phyloP scores from a whole-genome alignment of 352 stramenopile genomes.

The Phytopythium cucurbitacearum region DNA sequence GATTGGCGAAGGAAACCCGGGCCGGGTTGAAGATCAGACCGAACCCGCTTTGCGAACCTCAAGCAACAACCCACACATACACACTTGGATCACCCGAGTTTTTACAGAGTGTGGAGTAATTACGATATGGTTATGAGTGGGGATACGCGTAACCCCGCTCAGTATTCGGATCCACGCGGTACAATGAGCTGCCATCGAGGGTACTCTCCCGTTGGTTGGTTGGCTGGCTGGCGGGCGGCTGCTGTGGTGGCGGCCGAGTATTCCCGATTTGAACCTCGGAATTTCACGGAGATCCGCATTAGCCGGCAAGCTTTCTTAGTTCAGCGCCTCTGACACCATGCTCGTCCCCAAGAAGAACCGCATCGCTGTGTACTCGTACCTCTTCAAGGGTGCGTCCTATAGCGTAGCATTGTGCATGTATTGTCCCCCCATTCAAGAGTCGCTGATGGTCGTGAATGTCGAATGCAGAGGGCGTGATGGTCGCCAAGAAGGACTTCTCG shows the following conservation, averaged over 20 bases:
- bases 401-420: not conserved
- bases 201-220: constrained; percentile 9
- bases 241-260: constrained; percentile 9
- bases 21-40: no score
- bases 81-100: no score
- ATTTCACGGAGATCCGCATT: constrained; percentile 85
- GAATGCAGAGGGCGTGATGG: constrained; percentile 81
- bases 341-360: constrained; percentile 98
- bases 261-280: constrained; percentile 56
- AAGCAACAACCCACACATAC: no score
- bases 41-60: no score
- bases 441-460: not conserved
- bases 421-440: not conserved
- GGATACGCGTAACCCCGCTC: no score
- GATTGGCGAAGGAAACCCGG: not conserved
- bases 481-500: constrained; percentile 88
- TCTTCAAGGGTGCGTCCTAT: constrained; percentile 87
- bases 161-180: no score
- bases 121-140: no score
- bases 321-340: constrained; percentile 45
- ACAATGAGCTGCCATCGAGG: no score
- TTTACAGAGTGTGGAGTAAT: no score
- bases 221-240: constrained; percentile 18
- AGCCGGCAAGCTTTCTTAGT: constrained; percentile 87
- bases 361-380: constrained; percentile 98